Conservation (phyloP, 345 rosid genomes). For the Lagerstroemia speciosa region DNA sequence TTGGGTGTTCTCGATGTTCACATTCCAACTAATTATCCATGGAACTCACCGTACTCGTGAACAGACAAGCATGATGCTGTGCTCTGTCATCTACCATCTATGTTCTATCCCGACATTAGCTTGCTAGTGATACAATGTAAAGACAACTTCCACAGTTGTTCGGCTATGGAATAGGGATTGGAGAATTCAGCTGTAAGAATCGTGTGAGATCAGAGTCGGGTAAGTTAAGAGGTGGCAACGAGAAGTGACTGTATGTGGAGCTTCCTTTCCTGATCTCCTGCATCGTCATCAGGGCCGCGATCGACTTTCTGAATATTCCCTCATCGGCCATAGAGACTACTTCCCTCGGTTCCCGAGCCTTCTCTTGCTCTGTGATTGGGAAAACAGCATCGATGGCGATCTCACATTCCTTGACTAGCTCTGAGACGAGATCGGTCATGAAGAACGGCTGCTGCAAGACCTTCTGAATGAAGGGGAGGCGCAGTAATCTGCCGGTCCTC, state of each 20-base stretch:
- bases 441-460: conserved; percentile 70
- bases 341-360: conserved; percentile 8
- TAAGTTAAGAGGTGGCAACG: conserved; percentile 68
- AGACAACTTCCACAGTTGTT: neutral
- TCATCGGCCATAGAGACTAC: conserved; percentile 33
- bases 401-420: conserved; percentile 69
- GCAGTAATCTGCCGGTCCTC: conserved; percentile 46
- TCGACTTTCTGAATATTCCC: conserved; percentile 65
- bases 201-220: conserved; percentile 45
- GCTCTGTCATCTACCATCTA: neutral
- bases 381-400: conserved; percentile 49
- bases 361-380: conserved; percentile 24
- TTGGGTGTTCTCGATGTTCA: no score
- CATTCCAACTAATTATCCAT: no score
- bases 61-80: neutral
- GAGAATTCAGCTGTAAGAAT: conserved; percentile 36
- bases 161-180: conserved; percentile 39
- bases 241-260: conserved; percentile 56
- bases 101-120: neutral
- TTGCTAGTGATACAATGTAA: neutral
- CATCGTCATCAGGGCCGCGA: conserved; percentile 67
- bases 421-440: conserved; percentile 65
- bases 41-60: no score
- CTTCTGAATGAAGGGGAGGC: conserved; percentile 57
- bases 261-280: conserved; percentile 73